A percentile compares a stretch with the other conserved stretches of the same genome.
phyloP scores from a whole-genome alignment of 225 moss, liverwort and hornwort species.

The Pseudoscleropodium purum region DNA sequence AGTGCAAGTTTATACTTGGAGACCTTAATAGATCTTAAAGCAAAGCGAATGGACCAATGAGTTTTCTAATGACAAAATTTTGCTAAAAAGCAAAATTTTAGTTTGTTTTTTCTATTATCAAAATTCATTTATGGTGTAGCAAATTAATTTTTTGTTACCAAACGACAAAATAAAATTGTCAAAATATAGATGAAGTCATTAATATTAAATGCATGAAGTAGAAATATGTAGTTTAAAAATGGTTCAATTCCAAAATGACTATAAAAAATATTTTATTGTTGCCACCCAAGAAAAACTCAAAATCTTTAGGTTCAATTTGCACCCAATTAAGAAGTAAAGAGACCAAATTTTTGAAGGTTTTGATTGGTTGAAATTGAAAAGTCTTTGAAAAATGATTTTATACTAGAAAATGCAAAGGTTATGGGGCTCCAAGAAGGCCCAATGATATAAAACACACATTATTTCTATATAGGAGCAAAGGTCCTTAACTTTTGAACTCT shows the following conservation, averaged over 20 bases:
- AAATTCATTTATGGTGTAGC: neutral
- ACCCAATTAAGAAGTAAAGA: rapidly evolving
- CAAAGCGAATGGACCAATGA: neutral
- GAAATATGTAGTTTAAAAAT: neutral
- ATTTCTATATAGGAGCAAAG: rapidly evolving
- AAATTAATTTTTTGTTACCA: neutral
- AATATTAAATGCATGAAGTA: neutral
- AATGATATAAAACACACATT: neutral
- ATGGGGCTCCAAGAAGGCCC: rapidly evolving
- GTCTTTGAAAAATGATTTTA: neutral
- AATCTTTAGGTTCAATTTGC: neutral
- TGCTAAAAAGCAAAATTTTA: neutral
- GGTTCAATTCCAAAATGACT: neutral
- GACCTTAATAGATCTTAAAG: neutral
- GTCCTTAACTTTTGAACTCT: neutral
- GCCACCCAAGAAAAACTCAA: rapidly evolving
- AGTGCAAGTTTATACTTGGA: neutral
- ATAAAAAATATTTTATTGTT: neutral
- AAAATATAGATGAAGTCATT: neutral
- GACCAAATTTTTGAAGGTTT: neutral
- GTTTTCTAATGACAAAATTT: neutral
- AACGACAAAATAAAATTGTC: rapidly evolving
- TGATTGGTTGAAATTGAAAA: neutral
- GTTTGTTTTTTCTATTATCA: rapidly evolving
- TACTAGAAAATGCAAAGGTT: neutral